Conservation (phyloP, 441 rosid genomes). For the Biscutella auriculata region DNA sequence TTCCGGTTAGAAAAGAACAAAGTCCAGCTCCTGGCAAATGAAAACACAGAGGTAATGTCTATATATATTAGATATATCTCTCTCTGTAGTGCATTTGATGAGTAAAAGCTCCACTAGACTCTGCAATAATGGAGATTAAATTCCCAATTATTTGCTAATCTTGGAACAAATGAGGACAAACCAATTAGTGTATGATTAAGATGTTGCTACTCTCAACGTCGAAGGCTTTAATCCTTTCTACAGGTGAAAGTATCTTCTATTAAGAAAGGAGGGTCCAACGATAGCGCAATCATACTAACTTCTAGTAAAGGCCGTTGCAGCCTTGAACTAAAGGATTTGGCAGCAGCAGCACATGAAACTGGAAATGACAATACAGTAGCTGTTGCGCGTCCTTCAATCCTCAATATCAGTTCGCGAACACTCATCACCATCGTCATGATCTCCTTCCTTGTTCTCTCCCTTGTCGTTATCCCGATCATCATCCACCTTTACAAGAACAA, state of each 20-base stretch:
- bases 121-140: no score
- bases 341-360: conserved; percentile 24
- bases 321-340: conserved; percentile 48
- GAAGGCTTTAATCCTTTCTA: not conserved
- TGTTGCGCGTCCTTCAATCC: conserved; percentile 22
- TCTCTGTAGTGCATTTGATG: not conserved
- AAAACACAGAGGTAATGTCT: conserved; percentile 36
- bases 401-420: conserved; percentile 26
- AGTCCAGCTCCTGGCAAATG: conserved; percentile 39
- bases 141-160: not conserved
- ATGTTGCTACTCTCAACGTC: not conserved
- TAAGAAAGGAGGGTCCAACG: conserved; percentile 21
- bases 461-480: conserved; percentile 35
- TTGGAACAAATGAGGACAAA: not conserved
- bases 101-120: not conserved
- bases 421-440: conserved; percentile 22
- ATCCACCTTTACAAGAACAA: conserved; percentile 28
- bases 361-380: conserved; percentile 15
- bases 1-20: conserved; percentile 32
- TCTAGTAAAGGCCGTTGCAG: conserved; percentile 44
- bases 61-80: not conserved
- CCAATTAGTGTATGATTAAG: not conserved
- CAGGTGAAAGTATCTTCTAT: conserved; percentile 64
- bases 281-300: conserved; percentile 29
- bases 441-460: conserved; percentile 30